These are phyloP conservation scores for Xerophyta viscosa DNA, from an alignment of 106 monocot genomes.

Conservation along the genomic window DNA sequence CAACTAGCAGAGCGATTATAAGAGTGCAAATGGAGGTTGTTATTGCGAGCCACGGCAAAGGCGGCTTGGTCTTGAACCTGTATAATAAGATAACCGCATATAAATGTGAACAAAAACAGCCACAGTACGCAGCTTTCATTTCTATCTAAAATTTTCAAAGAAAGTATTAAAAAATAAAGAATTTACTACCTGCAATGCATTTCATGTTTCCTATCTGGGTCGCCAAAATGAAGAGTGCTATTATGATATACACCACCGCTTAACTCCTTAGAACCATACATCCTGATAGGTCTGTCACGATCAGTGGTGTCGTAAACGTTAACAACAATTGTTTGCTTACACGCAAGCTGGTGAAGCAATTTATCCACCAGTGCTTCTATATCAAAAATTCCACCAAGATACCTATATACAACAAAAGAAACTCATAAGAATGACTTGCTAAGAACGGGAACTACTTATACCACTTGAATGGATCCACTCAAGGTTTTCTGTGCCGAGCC, in stretches of 20 bases:
- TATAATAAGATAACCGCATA: slow-evolving; percentile 6
- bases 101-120: no score
- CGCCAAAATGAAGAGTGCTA: slow-evolving; percentile 88
- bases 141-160: no score
- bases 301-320: slow-evolving; percentile 91
- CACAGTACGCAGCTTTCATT: no score
- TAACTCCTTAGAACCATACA: slow-evolving; percentile 75
- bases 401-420: slow-evolving; percentile 30
- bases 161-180: no score
- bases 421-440: background rate
- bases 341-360: slow-evolving; percentile 84
- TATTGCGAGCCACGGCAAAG: slow-evolving; percentile 91
- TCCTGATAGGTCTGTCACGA: slow-evolving; percentile 52
- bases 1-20: slow-evolving; percentile 80
- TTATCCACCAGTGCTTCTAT: slow-evolving; percentile 95
- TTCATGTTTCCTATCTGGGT: slow-evolving; percentile 89
- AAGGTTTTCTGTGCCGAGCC: no score
- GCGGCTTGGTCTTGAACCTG: slow-evolving; percentile 79
- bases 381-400: slow-evolving; percentile 96
- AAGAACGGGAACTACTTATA: background rate
- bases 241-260: slow-evolving; percentile 53
- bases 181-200: slow-evolving; percentile 92
- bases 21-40: slow-evolving; percentile 83
- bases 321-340: slow-evolving; percentile 90
- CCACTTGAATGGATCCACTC: no score